Base-by-base conservation (phyloP, 1,284 basidiomycete genomes). In the Cerrena zonata region DNA sequence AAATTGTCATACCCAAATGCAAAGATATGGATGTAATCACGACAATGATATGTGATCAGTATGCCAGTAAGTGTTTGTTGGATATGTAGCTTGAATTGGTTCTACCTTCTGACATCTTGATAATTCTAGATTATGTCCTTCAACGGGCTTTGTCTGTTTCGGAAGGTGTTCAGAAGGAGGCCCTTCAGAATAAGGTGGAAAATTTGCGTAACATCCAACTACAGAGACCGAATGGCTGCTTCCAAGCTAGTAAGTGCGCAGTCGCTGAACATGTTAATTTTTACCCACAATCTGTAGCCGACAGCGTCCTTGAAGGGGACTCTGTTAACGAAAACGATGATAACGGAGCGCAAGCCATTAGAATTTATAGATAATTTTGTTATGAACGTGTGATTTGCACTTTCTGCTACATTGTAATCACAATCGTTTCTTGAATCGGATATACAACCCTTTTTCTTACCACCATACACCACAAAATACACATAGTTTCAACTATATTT, bases 1-100 rank as follows among this genome's bases (percentile, higher is more conserved):
- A 96, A 69, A 84, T 96, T 48, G 78, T 94, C 69, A 68, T 73
- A 2, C 72, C 76, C n/a, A 78, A 77, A 53, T 71, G 74, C 38
- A 82, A 88, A 54, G 80, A 80, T 24, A 70, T 78, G 30, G 82
- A 75, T 54, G 79, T 84, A 0, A 75, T 92, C 50, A 76, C 79
- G 30, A 74, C 77, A 12, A 89, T 95, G 88, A 90, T 94, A 82
- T 90, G 89, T 71, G 91, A 95, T 63, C 89, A 91, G 61, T 95
- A 81, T 68, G 91, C 86, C 25, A 94, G 89, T 91, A 60, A 60
- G 88, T 15, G 15, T 7, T 15, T n/a, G n/a, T n/a, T n/a, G n/a
- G n/a, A 7, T 7, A 34, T 7, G 7, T n/a, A n/a, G 15, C 7
- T 15, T 78, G 41, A 22, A 19, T 2, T 21, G 23, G 23, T 48